Evolutionary conservation across 2,329 filamentous ascomycete genomes (phyloP).

Genomic region (Fusarium sp.): DNA sequence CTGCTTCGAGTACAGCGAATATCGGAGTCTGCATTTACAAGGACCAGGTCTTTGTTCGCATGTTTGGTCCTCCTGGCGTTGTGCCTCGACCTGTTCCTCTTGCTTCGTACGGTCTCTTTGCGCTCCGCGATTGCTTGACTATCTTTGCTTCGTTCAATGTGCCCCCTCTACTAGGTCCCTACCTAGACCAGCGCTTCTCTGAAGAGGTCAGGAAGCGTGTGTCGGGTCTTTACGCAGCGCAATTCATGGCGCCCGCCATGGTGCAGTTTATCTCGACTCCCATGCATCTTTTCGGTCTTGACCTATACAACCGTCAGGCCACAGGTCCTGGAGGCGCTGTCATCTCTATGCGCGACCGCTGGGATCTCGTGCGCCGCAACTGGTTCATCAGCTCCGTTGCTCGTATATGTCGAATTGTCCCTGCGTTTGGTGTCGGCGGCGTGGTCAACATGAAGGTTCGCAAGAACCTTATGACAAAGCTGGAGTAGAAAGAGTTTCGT

Average conservation of each 20-base stretch:
- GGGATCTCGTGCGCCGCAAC: slow-evolving; percentile 77
- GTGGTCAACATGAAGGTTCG: slow-evolving; percentile 86
- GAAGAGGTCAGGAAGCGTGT: slow-evolving; percentile 63
- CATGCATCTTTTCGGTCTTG: slow-evolving; percentile 86
- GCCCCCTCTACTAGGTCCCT: slow-evolving; percentile 82
- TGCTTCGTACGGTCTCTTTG: slow-evolving; percentile 83
- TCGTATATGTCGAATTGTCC: slow-evolving; percentile 86
- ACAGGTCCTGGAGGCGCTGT: slow-evolving; percentile 46
- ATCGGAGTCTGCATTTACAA: slow-evolving; percentile 91
- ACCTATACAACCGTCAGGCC: slow-evolving; percentile 83
- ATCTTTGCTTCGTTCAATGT: slow-evolving; percentile 95
- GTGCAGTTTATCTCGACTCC: slow-evolving; percentile 87
- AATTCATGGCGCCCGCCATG: slow-evolving; percentile 84
- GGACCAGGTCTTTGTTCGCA: slow-evolving; percentile 85
- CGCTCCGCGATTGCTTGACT: slow-evolving; percentile 86
- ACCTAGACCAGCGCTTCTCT: slow-evolving; percentile 69
- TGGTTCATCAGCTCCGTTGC: slow-evolving; percentile 83
- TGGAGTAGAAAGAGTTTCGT: slow-evolving; percentile 58
- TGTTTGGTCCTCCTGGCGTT: slow-evolving; percentile 78
- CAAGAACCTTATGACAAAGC: slow-evolving; percentile 73
- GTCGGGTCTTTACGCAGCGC: slow-evolving; percentile 75
- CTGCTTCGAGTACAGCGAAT: slow-evolving; percentile 85
- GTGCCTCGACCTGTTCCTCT: slow-evolving; percentile 73
- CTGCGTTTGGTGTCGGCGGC: slow-evolving; percentile 90
- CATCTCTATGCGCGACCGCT: slow-evolving; percentile 71